Evolutionary conservation across 192 early-diverging fungal species (phyloP), one percentile per base, ranked within the genome.

Genomic region (Backusella westeae): DNA sequence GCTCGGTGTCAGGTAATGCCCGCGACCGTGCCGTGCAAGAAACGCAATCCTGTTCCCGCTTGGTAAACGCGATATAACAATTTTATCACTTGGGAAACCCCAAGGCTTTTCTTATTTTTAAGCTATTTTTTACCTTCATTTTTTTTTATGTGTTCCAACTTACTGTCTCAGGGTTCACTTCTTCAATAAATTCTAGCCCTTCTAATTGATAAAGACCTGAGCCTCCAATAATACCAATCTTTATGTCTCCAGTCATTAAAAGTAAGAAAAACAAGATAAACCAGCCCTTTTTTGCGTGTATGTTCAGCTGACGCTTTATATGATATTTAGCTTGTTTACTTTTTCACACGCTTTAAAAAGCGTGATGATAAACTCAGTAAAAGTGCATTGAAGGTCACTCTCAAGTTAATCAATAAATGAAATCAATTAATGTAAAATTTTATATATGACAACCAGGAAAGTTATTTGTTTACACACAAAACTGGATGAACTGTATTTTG

Each of bases 221-320:
- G 32, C 98, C 98, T 41, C 98, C 98, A 76, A 99, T 99, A 75
- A 99, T 85, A 70, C 90, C 97, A 79, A 99, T 93, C 74, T 91
- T 87, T 69, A 96, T 90, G 78, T 91, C 85, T 59, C 9, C 21
- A 26, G 56, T 59, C 56, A 59, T 59, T 17, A 59, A 26, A 26
- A 26, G 23, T 59, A 59, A 29, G 3, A 12, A 26, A 29, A 59
- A 26, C 21, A 59, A 59, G 23, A 59, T 21, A 26, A 59, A 59
- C 44, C 44, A 6, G 2, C 4, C 1, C 15, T 49, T 49, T 49
- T 49, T 46, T 17, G 36, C 36, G 36, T 38, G 36, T 49, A 4
- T 19, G 46, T 5, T 19, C 46, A 49, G 46, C 17, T 49, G 46
- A 49, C 46, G 46, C 17, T 49, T 49, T 49, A 49, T 49, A n/a